These are phyloP conservation scores for Aristolochia contorta DNA, from an alignment of 164 flowering plant species.

Conservation along the genomic window DNA sequence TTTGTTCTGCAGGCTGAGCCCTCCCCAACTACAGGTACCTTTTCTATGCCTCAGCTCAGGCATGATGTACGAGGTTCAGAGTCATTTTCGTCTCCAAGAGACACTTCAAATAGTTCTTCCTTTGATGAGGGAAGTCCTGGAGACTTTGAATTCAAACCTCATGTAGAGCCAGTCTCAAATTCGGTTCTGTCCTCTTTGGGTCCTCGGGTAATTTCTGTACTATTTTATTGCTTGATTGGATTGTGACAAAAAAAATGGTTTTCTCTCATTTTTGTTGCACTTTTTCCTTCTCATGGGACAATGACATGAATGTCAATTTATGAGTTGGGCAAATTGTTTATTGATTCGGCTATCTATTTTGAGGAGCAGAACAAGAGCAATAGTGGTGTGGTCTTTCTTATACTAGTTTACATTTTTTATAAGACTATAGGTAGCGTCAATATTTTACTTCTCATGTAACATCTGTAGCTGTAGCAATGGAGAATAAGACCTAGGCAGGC, in stretches of 20 bases:
- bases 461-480: no score
- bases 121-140: constrained; percentile 31
- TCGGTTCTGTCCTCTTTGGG: constrained; percentile 22
- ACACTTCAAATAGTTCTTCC: constrained; percentile 18
- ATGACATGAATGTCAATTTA: no score
- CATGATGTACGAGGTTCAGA: constrained; percentile 21
- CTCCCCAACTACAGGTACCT: constrained; percentile 88
- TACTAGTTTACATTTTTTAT: no score
- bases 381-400: no score
- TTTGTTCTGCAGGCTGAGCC: constrained; percentile 54
- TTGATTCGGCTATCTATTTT: background rate
- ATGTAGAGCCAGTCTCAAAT: constrained; percentile 17
- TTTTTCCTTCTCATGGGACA: no score
- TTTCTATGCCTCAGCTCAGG: constrained; percentile 33
- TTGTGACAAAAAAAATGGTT: no score
- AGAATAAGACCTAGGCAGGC: no score
- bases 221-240: background rate
- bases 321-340: background rate
- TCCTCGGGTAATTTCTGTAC: constrained; percentile 35
- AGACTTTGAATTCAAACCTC: constrained; percentile 67
- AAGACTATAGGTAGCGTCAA: no score
- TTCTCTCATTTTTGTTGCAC: no score
- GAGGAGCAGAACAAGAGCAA: background rate
- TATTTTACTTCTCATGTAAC: no score
- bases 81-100: constrained; percentile 19